Evolutionary conservation across 1,284 basidiomycete genomes (phyloP), one percentile per base, ranked within the genome.

Genomic region (Filobasidium uniguttulatum): DNA sequence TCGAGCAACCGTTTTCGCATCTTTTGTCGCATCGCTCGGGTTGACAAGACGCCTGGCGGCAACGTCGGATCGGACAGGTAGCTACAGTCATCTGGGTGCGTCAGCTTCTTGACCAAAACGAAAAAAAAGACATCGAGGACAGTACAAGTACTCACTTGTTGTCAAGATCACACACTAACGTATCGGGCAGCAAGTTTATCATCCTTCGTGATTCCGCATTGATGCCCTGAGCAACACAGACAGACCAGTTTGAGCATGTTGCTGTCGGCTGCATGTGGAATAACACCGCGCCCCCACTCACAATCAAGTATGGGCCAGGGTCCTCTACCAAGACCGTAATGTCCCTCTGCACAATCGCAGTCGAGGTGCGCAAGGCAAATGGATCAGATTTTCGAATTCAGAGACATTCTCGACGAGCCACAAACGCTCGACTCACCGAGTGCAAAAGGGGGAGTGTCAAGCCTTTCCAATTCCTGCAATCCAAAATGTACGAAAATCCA

Each of bases 391-490:
- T 79, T 84, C 91, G 93, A 97, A 8, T 89, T 89, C 45, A n/a
- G n/a, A n/a, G n/a, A n/a, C n/a, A n/a, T n/a, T n/a, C n/a, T n/a
- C n/a, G n/a, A n/a, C n/a, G n/a, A n/a, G n/a, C n/a, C n/a, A n/a
- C n/a, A n/a, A n/a, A n/a, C n/a, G n/a, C n/a, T n/a, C 2, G 10
- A 58, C 60, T 47, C 31, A 64, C 63, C 17, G 86, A 82, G 65
- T 96, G 91, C 31, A 94, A 83, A 1, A 85, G 76, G 20, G 85
- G 77, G 15, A 89, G 75, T 10, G 84, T 80, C 50, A 93, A 79
- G 4, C 93, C 93, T 60, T 79, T 84, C 91, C 91, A 97, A 8
- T 89, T 89, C 45, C 90, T 81, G 41, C 93, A 70, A 68, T 97
- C 93, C 49, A 94, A 84, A 43, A 97, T 77, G 62, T 93, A 91